Evolutionary conservation across 176 grass and related monocot genomes (phyloP).

Genomic region (Eremochloa ophiuroides): DNA sequence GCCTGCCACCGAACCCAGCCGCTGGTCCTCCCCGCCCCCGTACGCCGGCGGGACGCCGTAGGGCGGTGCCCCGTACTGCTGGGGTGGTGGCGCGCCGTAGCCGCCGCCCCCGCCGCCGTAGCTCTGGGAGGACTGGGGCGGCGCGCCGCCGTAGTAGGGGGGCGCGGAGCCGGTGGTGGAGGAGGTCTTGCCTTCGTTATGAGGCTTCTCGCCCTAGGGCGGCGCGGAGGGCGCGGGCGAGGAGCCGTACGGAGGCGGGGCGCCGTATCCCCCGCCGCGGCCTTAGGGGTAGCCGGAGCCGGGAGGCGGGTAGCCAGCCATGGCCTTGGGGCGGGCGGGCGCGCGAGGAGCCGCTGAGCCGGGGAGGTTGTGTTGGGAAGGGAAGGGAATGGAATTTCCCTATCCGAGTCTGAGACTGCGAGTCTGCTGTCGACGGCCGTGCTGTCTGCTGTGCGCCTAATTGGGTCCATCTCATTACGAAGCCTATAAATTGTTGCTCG

Average conservation of each 20-base stretch:
- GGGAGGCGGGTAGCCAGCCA: constrained; percentile 15
- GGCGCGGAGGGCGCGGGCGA: not conserved
- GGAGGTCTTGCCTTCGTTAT: constrained; percentile 43
- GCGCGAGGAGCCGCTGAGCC: too few relatives aligned
- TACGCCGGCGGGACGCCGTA: not conserved
- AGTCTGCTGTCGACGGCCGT: too few relatives aligned
- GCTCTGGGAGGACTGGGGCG: constrained; percentile 8
- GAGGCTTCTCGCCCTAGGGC: constrained; percentile 41
- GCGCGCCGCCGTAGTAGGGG: constrained; percentile 9
- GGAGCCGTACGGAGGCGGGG: constrained; percentile 7
- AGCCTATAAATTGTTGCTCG: too few relatives aligned
- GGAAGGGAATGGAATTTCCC: too few relatives aligned
- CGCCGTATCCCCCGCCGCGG: constrained; percentile 11
- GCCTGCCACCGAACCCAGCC: constrained; percentile 37
- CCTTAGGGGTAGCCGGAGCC: constrained; percentile 40
- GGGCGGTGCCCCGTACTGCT: not conserved
- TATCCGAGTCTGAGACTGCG: too few relatives aligned
- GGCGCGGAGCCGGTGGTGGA: not conserved
- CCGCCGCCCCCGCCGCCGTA: not conserved
- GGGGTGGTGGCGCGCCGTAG: constrained; percentile 2
- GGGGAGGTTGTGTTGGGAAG: too few relatives aligned
- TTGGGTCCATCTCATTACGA: too few relatives aligned
- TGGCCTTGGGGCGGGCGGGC: not conserved
- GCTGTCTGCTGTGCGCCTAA: too few relatives aligned
- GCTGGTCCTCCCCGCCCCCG: too few relatives aligned